A percentile compares a stretch with the other conserved stretches of the same genome.
These are phyloP conservation scores for Didymella lethalis DNA, from an alignment of 2,329 filamentous ascomycete species.

Conservation along the genomic window DNA sequence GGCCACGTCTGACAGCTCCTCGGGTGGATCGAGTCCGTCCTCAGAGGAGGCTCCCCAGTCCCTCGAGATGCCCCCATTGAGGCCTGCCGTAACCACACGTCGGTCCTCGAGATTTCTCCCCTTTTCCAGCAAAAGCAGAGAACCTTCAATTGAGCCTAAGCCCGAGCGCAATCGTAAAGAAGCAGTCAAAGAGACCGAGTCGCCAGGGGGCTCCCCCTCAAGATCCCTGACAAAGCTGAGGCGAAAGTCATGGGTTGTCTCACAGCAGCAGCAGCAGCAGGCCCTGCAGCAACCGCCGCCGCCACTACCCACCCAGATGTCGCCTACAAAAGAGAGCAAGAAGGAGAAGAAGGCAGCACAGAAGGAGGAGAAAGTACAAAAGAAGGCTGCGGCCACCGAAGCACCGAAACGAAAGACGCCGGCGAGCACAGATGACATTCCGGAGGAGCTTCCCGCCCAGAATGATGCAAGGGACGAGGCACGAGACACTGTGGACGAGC, in stretches of 20 bases:
- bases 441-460: constrained; percentile 39
- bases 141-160: constrained; percentile 43
- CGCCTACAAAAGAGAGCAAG: constrained; percentile 27
- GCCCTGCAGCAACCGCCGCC: constrained; percentile 12
- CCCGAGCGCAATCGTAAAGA: constrained; percentile 40
- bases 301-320: constrained; percentile 18
- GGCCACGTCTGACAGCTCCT: constrained; percentile 49
- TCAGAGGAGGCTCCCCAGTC: constrained; percentile 45
- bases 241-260: constrained; percentile 48
- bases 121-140: constrained; percentile 47
- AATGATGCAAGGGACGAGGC: constrained; percentile 30
- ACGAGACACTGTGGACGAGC: constrained; percentile 29
- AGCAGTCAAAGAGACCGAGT: constrained; percentile 35
- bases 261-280: constrained; percentile 34
- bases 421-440: constrained; percentile 38
- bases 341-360: constrained; percentile 25
- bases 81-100: constrained; percentile 43
- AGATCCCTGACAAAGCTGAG: constrained; percentile 46
- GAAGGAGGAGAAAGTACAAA: constrained; percentile 26
- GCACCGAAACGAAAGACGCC: constrained; percentile 38
- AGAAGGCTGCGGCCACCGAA: constrained; percentile 28
- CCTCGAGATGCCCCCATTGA: constrained; percentile 43
- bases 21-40: constrained; percentile 56
- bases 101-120: constrained; percentile 47
- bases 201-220: constrained; percentile 37